These are phyloP conservation scores for Chaetomidium leptoderma DNA, from an alignment of 495 filamentous ascomycete genomes.

Conservation along the genomic window DNA sequence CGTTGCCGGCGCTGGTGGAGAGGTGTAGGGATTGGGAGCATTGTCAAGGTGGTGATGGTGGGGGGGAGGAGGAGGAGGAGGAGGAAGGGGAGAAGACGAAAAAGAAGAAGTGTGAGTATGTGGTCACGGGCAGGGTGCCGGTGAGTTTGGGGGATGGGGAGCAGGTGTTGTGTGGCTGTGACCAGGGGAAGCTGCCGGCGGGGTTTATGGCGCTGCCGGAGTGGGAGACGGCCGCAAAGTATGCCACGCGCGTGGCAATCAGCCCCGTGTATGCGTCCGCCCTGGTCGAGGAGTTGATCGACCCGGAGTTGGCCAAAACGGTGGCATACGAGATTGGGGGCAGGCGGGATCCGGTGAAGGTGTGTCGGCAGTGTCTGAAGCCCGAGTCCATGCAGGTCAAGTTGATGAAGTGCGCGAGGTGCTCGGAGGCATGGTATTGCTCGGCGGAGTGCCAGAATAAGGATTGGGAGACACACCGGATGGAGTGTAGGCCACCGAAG, in stretches of 20 bases:
- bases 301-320: constrained; percentile 9
- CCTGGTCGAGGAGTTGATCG: constrained; percentile 31
- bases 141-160: constrained; percentile 27
- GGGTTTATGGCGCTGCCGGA: constrained; percentile 31
- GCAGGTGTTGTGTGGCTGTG: constrained; percentile 37
- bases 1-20: constrained; percentile 48
- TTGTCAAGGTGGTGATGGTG: too few relatives aligned
- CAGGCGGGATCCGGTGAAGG: neutral
- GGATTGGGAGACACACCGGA: constrained; percentile 39
- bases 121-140: constrained; percentile 24
- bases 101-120: constrained; percentile 45
- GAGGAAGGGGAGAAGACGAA: too few relatives aligned
- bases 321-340: neutral
- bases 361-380: constrained; percentile 31
- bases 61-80: too few relatives aligned
- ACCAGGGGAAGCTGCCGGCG: constrained; percentile 31
- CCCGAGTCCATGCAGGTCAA: constrained; percentile 14
- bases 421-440: constrained; percentile 34
- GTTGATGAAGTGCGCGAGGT: constrained; percentile 32
- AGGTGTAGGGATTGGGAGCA: constrained; percentile 54
- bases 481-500: constrained; percentile 29
- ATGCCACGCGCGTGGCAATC: constrained; percentile 36
- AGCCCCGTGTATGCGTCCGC: constrained; percentile 32
- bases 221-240: constrained; percentile 26
- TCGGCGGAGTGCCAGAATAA: constrained; percentile 34